Percentiles rank a stretch among this genome's conserved stretches.
Conservation (phyloP, 164 flowering plant genomes). For the Umbellularia californica region DNA sequence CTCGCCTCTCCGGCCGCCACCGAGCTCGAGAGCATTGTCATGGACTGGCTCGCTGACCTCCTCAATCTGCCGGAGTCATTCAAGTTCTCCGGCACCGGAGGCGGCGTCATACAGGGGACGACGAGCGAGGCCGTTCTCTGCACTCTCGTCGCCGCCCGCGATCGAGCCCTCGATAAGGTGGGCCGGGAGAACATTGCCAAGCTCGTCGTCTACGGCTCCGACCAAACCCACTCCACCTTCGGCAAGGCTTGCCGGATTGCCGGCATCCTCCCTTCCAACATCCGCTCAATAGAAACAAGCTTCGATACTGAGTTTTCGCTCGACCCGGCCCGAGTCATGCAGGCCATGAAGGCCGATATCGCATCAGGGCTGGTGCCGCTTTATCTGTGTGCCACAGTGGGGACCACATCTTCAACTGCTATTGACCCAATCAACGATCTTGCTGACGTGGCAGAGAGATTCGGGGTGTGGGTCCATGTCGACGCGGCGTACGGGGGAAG, state of each 20-base stretch:
- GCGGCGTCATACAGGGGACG: slow-evolving; percentile 59
- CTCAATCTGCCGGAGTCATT: slow-evolving; percentile 43
- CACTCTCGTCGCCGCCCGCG: slow-evolving; percentile 50
- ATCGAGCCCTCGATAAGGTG: slow-evolving; percentile 15
- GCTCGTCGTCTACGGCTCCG: slow-evolving; percentile 57
- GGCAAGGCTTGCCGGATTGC: slow-evolving; percentile 40
- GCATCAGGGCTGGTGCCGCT: slow-evolving; percentile 46
- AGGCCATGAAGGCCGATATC: slow-evolving; percentile 33
- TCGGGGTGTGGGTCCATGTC: slow-evolving; percentile 55
- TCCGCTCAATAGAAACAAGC: slow-evolving; percentile 30
- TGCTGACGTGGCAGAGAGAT: slow-evolving; percentile 32
- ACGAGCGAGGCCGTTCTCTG: slow-evolving; percentile 50
- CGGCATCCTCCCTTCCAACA: slow-evolving; percentile 36
- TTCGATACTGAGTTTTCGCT: slow-evolving; percentile 22
- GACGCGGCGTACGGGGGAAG: slow-evolving; percentile 63
- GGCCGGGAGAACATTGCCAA: slow-evolving; percentile 24
- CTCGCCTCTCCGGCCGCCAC: slow-evolving; percentile 58
- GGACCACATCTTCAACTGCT: slow-evolving; percentile 63
- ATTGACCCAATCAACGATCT: slow-evolving; percentile 44
- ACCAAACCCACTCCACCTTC: slow-evolving; percentile 58
- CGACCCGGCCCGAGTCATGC: slow-evolving; percentile 19
- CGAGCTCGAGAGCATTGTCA: slow-evolving; percentile 56
- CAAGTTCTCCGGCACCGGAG: slow-evolving; percentile 42
- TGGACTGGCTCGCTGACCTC: slow-evolving; percentile 53
- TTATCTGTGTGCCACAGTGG: slow-evolving; percentile 46